Evolutionary conservation across 1,284 basidiomycete genomes (phyloP), one percentile per base, ranked within the genome.

Genomic region (Cutaneotrichosporon dermatis): DNA sequence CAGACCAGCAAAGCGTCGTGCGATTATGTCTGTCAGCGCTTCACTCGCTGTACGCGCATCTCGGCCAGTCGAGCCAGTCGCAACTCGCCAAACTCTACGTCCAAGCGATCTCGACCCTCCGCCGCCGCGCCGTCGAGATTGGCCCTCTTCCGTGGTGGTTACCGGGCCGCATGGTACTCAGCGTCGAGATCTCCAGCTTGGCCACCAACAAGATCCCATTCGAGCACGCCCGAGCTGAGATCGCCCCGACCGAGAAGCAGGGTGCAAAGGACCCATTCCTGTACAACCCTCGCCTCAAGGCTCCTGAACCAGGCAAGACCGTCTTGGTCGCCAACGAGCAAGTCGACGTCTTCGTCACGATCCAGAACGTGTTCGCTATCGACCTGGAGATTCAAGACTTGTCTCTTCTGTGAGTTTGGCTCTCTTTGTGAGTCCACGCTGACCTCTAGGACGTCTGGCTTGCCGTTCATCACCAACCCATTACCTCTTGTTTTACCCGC

Each of bases 361-460:
- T 99, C n/a, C 84, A 86, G 61, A 99, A 99, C 72, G 90, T 92
- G 0, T 95, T 89, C 70, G 84, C 89, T 1, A 92, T 98, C 73
- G 90, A 93, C 61, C 81, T 99, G 9, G 91, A 96, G 61, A 76
- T 98, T 34, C 85, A 90, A 61, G 86, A 85, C 63, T 72, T 98
- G 39, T 84, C 85, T 10, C 80, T 98, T 9, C 88, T 91, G 92
- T 92, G 68, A 66, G 79, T 71, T 44, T 3, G 15, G 40, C 37
- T 15, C 13, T 35, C 10, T 33, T 43, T 11, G 7, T 25, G 25
- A 25, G 25, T 25, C 7, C 4, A 2, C 5, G 3, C 35, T 43
- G 56, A 25, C 48, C 55, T 4, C 2, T 64, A 95, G 92, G 60
- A 92, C 91, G 1, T 84, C 87, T 4, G 96, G 96, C 0, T 86